Base-by-base conservation (phyloP, 805 yeast species). In the Saccharomycopsis fodiens region DNA sequence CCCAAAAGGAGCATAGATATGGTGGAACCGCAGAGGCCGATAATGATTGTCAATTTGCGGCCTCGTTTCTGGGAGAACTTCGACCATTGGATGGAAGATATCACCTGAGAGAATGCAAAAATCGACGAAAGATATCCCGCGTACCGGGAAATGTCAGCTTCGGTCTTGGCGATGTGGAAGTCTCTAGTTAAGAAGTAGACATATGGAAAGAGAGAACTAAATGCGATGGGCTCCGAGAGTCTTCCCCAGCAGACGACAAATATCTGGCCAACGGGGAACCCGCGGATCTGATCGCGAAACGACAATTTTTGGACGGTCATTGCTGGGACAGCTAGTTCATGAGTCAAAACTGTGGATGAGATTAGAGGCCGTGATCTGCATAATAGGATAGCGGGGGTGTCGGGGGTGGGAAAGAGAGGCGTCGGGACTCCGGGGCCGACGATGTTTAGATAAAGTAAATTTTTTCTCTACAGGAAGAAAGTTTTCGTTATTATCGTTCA, bases 1-100 rank as follows among this genome's bases (percentile, higher is more conserved):
- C 85, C 85, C 52, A 80, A 69, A 3, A 68, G 42, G 23, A 76
- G 47, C 47, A 76, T 58, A 6, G 77, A 66, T 2, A 66, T n/a
- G 3, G 71, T 63, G 1, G 82, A 70, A 8, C 84, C 83, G 3
- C 63, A 45, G 16, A 78, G 58, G 0, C 86, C 85, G 23, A 66
- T 55, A 21, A 76, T 47, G 4, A 79, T 54, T 15, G 79, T 70
- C 1, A 68, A 68, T 54, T 79, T 79, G 27, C 86, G 61, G 13
- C 86, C 85, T 38, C 73, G 59, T 19, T 55, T 61, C 53, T 80
- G 82, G 31, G 78, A 68, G 35, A 73, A 57, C 39, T 64, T 61
- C 4, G 84, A 82, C 85, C 85, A 80, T 46, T 74, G 70, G 31
- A 76, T 69, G 35, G 79, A 74, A 41, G 73, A 75, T 16, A 78